Evolutionary conservation across 495 filamentous ascomycete genomes (phyloP), one percentile per base, ranked within the genome.

Genomic region (Bacidia gigantensis): DNA sequence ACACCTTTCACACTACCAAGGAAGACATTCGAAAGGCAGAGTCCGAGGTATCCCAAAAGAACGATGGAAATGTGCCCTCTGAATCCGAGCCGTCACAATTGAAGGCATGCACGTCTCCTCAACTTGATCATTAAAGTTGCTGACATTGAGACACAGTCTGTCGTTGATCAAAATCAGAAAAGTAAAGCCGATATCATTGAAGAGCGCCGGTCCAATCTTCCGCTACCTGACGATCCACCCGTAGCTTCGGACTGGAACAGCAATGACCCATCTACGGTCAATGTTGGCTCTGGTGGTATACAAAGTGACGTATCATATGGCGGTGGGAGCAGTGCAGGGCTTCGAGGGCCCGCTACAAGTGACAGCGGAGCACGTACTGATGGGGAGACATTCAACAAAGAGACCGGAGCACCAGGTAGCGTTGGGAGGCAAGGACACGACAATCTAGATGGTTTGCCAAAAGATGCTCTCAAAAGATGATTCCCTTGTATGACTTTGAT

Each of bases 201-300:
- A 18, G 64, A 83, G 60, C 70, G 67, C 61, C 70, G 79, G 65
- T 64, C 80, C 59, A 86, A 87, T 67, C 78, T 93, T 20, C 85
- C 84, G 26, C 74, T 90, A 43, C 87, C 87, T 11, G 83, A 90
- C 1, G 68, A 89, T 35, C 85, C 86, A 3, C 86, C 86, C 0
- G 66, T 69, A 12, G 65, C 78, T 18, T 83, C 83, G n/a, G 86
- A 86, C 67, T 89, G 78, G 78, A 80, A 87, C 61, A 83, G 82
- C 5, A 69, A 72, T 49, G 85, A 89, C 52, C 70, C 71, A 41
- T 69, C 78, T 52, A 83, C 69, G 21, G 78, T 84, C 60, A 82
- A 83, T 58, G 79, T 86, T 40, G 78, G 81, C 47, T 78, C 77
- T 26, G 83, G 83, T 21, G 66, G 76, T 35, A 32, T 74, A 0